A percentile compares a stretch with the other conserved stretches of the same genome.
Evolutionary conservation across 2,329 filamentous ascomycete species (phyloP).

Genomic region (Aspergillus costaricaensis): DNA sequence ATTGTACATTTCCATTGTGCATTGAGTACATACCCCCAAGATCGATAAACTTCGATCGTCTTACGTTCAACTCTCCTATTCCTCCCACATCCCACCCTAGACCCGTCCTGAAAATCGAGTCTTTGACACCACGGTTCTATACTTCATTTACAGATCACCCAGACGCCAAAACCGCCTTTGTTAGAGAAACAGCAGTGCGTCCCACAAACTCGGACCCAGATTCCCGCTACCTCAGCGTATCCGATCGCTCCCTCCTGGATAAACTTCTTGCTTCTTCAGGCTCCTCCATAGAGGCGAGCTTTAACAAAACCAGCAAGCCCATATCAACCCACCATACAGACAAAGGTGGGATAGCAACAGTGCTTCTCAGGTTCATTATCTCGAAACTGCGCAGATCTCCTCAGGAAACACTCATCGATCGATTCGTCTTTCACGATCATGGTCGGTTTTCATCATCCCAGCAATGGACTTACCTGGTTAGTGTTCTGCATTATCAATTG

Average conservation of each 20-base stretch:
- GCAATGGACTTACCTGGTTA: background rate
- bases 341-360: too few relatives aligned
- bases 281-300: too few relatives aligned
- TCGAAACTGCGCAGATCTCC: too few relatives aligned
- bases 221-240: too few relatives aligned
- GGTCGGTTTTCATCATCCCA: too few relatives aligned
- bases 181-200: background rate
- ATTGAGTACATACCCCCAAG: background rate
- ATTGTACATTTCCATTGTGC: background rate
- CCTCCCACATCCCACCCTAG: background rate
- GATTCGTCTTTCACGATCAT: background rate
- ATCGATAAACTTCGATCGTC: background rate
- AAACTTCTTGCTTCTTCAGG: too few relatives aligned
- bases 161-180: background rate
- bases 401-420: background rate
- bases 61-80: background rate
- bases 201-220: too few relatives aligned
- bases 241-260: too few relatives aligned
- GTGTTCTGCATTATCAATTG: background rate
- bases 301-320: too few relatives aligned
- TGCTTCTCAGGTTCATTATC: too few relatives aligned
- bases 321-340: too few relatives aligned
- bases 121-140: background rate
- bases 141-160: background rate
- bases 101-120: background rate